Evolutionary conservation across 139 green algal genomes (phyloP), one percentile per base, ranked within the genome.

Genomic region (Yamagishiella unicocca): DNA sequence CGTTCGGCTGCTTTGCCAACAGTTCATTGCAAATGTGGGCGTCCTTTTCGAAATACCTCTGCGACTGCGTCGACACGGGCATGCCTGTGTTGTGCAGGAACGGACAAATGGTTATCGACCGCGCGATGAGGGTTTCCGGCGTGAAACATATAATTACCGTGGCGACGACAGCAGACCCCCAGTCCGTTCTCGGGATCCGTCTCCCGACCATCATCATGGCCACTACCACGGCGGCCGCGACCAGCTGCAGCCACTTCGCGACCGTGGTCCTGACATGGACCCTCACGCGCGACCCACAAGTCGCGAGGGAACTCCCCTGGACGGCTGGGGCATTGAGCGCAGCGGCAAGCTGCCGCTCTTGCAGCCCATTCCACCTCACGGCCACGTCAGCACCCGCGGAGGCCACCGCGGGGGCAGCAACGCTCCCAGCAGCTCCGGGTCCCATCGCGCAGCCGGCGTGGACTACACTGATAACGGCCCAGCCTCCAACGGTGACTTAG

Each of bases 251-350:
- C 29, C 40, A 22, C 19, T 50, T 37, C 43, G 74, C 46, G 74
- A 82, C 17, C 74, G 74, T 5, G 50, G 78, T 19, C 27, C 38
- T 0, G 78, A 74, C 7, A 33, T 35, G 27, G 76, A 83, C 21
- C 76, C 55, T 17, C 38, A 53, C n/a, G 12, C 38, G 3, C 58
- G 78, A 10, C 19, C 27, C 7, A 4, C 33, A 22, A 87, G 82
- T 50, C 82, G 67, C 29, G 82, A 87, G 50, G 82, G 82, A 46
- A 87, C 82, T 8, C 82, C 82, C 14, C 27, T 71, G 42, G 82
- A 87, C 35, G 37, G 19, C 35, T 80, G 82, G 82, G 82, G 21
- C 8, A 33, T 37, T 0, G 33, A 85, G 33, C 61, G 78, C n/a
- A 17, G 27, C 62, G 35, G 40, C 78, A 84, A 74, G 55, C 37